These are phyloP conservation scores for Taiozyma onychis DNA, from an alignment of 1,139 yeast species.

Conservation along the genomic window DNA sequence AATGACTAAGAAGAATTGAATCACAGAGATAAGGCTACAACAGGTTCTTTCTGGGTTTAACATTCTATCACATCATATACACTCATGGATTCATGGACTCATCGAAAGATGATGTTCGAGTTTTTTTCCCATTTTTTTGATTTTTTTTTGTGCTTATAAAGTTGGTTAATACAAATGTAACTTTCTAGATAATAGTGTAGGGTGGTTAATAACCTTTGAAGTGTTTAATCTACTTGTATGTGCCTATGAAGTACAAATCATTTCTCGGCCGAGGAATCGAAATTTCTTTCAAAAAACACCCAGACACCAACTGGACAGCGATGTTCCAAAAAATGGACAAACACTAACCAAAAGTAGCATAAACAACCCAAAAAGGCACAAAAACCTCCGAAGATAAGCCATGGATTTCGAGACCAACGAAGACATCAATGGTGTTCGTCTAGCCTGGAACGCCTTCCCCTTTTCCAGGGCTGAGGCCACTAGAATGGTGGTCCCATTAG, in stretches of 20 bases:
- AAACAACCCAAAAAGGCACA: neutral
- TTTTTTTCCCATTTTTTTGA: neutral
- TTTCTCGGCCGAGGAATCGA: neutral
- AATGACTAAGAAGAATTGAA: neutral
- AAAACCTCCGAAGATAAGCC: neutral
- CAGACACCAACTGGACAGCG: neutral
- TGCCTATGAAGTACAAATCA: too few relatives aligned
- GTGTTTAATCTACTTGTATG: neutral
- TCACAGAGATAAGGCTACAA: neutral
- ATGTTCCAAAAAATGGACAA: neutral
- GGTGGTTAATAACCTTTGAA: neutral
- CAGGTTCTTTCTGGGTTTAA: neutral
- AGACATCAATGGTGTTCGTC: slow-evolving; percentile 83
- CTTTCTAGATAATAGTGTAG: neutral
- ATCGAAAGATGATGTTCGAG: neutral
- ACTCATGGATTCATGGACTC: neutral
- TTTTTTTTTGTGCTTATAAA: neutral
- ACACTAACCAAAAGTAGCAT: neutral
- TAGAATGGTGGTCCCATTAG: slow-evolving; percentile 91
- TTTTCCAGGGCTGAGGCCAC: slow-evolving; percentile 86
- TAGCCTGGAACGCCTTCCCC: slow-evolving; percentile 89
- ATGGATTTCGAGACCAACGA: slow-evolving; percentile 81
- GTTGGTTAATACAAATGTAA: neutral
- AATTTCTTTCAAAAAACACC: neutral
- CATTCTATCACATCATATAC: neutral